A percentile compares a stretch with the other conserved stretches of the same genome.
Evolutionary conservation across 768 basidiomycete species (phyloP).

Genomic region (Candolleomyces eurysporus): DNA sequence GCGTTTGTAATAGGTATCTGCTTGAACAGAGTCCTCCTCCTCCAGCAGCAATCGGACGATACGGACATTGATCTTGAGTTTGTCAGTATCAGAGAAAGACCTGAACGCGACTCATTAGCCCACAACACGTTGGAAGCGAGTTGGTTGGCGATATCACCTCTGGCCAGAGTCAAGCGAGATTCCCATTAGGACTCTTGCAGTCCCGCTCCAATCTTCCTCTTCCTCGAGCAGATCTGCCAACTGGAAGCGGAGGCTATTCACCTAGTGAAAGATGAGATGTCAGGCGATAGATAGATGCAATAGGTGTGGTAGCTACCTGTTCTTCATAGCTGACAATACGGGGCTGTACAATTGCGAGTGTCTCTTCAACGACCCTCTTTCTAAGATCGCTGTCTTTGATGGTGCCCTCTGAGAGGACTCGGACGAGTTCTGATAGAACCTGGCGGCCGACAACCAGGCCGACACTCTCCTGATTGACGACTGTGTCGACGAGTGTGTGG

Average conservation of each 20-base stretch:
- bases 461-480: slow-evolving; percentile 77
- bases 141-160: slow-evolving; percentile 49
- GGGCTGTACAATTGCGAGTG: slow-evolving; percentile 67
- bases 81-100: slow-evolving; percentile 75
- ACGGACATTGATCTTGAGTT: slow-evolving; percentile 86
- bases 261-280: slow-evolving; percentile 42
- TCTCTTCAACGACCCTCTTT: slow-evolving; percentile 75
- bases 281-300: slow-evolving; percentile 2
- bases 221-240: slow-evolving; percentile 87
- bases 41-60: slow-evolving; percentile 93
- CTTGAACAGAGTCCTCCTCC: slow-evolving; percentile 94
- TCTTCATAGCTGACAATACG: slow-evolving; percentile 92
- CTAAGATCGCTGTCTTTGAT: slow-evolving; percentile 55
- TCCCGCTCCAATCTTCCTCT: slow-evolving; percentile 93
- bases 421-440: slow-evolving; percentile 83
- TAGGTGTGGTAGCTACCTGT: slow-evolving; percentile 55
- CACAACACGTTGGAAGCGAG: not conserved
- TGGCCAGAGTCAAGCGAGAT: slow-evolving; percentile 90
- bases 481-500: slow-evolving; percentile 72
- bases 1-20: slow-evolving; percentile 97
- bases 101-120: slow-evolving; percentile 30
- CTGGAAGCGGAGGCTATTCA: slow-evolving; percentile 78
- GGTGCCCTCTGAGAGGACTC: slow-evolving; percentile 53
- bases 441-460: slow-evolving; percentile 88
- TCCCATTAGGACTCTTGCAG: slow-evolving; percentile 88